Conservation (phyloP, 164 flowering plant species). For the Piper betle region DNA sequence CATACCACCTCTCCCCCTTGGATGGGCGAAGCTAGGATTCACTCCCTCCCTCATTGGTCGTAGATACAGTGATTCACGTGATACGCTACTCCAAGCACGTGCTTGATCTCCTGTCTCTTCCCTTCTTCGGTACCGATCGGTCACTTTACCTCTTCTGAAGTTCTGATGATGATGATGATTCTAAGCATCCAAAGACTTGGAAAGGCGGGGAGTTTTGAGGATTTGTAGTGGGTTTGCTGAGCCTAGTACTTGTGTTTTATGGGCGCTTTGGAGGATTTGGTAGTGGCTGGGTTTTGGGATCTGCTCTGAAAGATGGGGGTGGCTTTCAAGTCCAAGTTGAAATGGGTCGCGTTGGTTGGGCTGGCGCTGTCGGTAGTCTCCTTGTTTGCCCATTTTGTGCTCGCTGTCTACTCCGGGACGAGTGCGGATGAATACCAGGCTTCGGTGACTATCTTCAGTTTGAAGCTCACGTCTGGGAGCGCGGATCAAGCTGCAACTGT, state of each 20-base stretch:
- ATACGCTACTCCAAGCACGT: no score
- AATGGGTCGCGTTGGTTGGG: constrained; percentile 71
- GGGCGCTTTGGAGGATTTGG: background rate
- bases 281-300: background rate
- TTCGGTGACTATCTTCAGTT: constrained; percentile 64
- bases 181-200: background rate
- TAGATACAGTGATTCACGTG: no score
- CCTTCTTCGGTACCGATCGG: no score
- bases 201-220: background rate
- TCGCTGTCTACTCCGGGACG: constrained; percentile 55
- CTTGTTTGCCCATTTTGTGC: constrained; percentile 60
- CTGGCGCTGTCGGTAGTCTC: constrained; percentile 64
- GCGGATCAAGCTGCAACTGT: constrained; percentile 39
- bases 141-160: no score
- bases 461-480: constrained; percentile 63
- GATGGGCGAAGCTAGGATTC: no score
- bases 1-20: no score
- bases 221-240: background rate
- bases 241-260: background rate
- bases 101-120: no score
- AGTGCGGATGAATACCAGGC: constrained; percentile 40
- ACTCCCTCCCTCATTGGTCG: no score
- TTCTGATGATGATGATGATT: no score
- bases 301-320: constrained; percentile 7
- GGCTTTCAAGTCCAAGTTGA: constrained; percentile 56